Conservation (phyloP, 1,139 yeast species). For the Saccharomycopsis crataegensis region DNA sequence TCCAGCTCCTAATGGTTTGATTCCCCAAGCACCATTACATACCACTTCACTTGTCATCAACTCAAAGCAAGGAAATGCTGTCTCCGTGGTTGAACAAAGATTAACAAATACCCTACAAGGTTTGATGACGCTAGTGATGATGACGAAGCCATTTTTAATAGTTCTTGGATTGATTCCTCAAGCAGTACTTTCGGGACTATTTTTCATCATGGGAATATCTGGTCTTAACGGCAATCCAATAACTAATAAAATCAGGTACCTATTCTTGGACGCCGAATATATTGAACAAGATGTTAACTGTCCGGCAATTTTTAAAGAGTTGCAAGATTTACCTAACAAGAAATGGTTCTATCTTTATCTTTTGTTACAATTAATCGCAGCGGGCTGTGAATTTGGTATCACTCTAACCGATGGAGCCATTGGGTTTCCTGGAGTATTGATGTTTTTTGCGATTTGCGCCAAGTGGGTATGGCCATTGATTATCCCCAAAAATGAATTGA, state of each 20-base stretch:
- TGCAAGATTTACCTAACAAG: constrained; percentile 29
- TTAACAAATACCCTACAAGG: constrained; percentile 84
- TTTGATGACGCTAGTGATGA: constrained; percentile 70
- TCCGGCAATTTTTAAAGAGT: background rate
- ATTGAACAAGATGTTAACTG: constrained; percentile 21
- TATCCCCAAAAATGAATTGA: constrained; percentile 56
- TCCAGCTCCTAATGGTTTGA: constrained; percentile 93
- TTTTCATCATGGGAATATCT: constrained; percentile 85
- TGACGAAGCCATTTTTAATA: constrained; percentile 79
- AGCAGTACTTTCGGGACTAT: constrained; percentile 84
- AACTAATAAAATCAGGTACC: constrained; percentile 51
- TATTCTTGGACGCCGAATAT: constrained; percentile 49
- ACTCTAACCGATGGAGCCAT: constrained; percentile 81
- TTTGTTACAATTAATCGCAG: constrained; percentile 54
- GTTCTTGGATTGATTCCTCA: constrained; percentile 88
- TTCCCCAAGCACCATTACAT: constrained; percentile 95
- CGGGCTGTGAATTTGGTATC: constrained; percentile 75
- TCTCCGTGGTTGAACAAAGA: constrained; percentile 80
- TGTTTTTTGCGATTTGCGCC: constrained; percentile 57
- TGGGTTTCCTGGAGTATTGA: constrained; percentile 84
- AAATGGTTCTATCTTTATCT: constrained; percentile 53
- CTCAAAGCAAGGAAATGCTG: constrained; percentile 24
- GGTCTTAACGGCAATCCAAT: constrained; percentile 68
- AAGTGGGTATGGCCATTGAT: constrained; percentile 47
- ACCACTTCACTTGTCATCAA: constrained; percentile 64